These are phyloP conservation scores for Paramyrothecium sp. DNA, from an alignment of 2,329 filamentous ascomycete species.

Conservation along the genomic window DNA sequence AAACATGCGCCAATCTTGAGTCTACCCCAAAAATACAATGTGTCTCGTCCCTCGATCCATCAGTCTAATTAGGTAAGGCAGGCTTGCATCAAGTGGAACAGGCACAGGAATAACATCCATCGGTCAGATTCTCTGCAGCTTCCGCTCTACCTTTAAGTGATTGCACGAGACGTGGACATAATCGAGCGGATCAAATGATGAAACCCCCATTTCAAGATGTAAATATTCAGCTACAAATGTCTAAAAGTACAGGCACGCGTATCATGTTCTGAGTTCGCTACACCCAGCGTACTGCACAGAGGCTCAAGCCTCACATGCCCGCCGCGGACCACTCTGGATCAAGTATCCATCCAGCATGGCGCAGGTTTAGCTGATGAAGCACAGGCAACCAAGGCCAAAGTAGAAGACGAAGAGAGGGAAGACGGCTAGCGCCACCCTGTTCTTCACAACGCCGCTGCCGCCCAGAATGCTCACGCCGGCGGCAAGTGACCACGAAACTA, in stretches of 20 bases:
- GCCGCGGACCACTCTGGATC: background rate
- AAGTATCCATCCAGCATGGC: background rate
- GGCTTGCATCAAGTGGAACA: too few species aligned
- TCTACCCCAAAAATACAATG: too few species aligned
- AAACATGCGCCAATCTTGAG: too few species aligned
- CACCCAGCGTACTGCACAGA: background rate
- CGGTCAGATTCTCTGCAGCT: too few species aligned
- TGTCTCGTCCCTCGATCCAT: too few species aligned
- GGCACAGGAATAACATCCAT: too few species aligned
- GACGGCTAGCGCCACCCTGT: constrained; percentile 88
- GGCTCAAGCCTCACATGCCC: background rate
- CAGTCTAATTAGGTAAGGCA: too few species aligned
- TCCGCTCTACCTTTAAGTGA: too few species aligned
- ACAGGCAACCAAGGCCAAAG: constrained; percentile 85
- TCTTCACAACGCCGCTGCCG: constrained; percentile 92
- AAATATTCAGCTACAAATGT: background rate
- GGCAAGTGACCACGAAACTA: constrained; percentile 90
- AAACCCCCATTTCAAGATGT: too few species aligned
- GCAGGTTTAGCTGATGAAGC: constrained; percentile 82
- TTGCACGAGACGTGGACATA: too few species aligned
- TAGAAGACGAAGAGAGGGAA: constrained; percentile 97
- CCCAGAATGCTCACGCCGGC: constrained; percentile 95
- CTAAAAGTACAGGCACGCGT: background rate
- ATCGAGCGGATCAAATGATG: too few species aligned
- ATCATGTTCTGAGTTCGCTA: background rate